Percentiles rank a stretch among this genome's conserved stretches.
Evolutionary conservation across 225 moss, liverwort and hornwort species (phyloP).

Genomic region (Neckera pumila): DNA sequence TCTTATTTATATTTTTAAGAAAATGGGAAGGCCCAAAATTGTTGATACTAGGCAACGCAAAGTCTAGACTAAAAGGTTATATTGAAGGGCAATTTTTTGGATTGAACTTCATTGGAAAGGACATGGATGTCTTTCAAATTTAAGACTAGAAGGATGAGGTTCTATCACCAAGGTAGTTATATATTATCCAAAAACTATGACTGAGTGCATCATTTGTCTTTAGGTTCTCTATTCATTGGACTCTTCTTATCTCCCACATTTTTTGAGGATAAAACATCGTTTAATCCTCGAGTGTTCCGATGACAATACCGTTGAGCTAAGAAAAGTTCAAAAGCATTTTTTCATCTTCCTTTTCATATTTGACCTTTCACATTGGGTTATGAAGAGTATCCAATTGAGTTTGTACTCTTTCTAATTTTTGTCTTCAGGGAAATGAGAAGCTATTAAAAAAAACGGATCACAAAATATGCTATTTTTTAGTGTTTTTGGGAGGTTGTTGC

Average conservation of each 20-base stretch:
- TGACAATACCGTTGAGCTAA: too few species aligned
- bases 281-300: too few species aligned
- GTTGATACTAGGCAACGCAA: rapidly evolving
- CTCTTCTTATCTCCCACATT: neutral
- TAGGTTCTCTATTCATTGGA: neutral
- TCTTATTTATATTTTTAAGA: neutral
- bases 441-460: too few species aligned
- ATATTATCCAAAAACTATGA: neutral
- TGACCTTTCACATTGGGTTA: too few species aligned
- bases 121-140: neutral
- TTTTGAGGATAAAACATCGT: too few species aligned
- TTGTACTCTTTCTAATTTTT: too few species aligned
- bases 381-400: too few species aligned
- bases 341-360: too few species aligned
- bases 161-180: neutral
- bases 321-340: too few species aligned
- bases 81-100: rapidly evolving
- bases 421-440: too few species aligned
- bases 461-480: too few species aligned
- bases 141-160: neutral
- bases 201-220: neutral
- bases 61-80: neutral
- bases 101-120: neutral
- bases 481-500: too few species aligned
- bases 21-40: rapidly evolving